Evolutionary conservation across 768 basidiomycete species (phyloP), one percentile per base, ranked within the genome.

Genomic region (Brasilioporus rufonigricans): DNA sequence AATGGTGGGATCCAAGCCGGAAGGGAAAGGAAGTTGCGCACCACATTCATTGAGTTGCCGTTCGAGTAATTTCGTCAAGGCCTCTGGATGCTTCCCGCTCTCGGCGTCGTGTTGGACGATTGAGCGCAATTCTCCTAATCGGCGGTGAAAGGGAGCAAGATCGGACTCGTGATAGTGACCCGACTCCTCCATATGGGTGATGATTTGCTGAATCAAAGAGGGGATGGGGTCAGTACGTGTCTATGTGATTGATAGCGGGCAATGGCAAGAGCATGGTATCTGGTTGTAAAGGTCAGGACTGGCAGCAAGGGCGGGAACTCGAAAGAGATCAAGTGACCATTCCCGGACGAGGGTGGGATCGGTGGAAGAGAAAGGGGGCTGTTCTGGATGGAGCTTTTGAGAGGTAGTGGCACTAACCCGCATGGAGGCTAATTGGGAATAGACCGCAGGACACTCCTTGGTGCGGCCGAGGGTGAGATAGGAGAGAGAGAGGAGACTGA

Each of bases 391-490:
- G 47, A 48, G 10, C 33, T 7, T 26, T 23, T 13, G 39, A 32
- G 50, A 31, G 29, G 38, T 23, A 24, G 50, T 43, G 40, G 21
- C 49, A 86, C 93, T 81, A 65, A 98, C 94, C 73, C 90, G 77
- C 88, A 99, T 97, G 56, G 89, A 93, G 36, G 93, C 93, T 59
- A 98, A 86, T 65, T 98, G 97, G 59, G 91, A 93, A 71, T 97
- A 99, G 0, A 90, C 93, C 24, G 95, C 96, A 0, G 96, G 95
- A 11, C 88, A 87, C 71, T 98, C 95, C 61, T 87, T 85, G 38
- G 92, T 94, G 76, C 94, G 95, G 40, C 97, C 97, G 58, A 99
- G 94, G 35, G 95, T 97, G 63, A 99, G 85, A 78, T 94, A 99
- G 80, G 97, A 98, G 60, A 99, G 82, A 14, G 93, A 96, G 41